These are phyloP conservation scores for Aspergillus ruber DNA, from an alignment of 2,329 filamentous ascomycete genomes.

Conservation along the genomic window DNA sequence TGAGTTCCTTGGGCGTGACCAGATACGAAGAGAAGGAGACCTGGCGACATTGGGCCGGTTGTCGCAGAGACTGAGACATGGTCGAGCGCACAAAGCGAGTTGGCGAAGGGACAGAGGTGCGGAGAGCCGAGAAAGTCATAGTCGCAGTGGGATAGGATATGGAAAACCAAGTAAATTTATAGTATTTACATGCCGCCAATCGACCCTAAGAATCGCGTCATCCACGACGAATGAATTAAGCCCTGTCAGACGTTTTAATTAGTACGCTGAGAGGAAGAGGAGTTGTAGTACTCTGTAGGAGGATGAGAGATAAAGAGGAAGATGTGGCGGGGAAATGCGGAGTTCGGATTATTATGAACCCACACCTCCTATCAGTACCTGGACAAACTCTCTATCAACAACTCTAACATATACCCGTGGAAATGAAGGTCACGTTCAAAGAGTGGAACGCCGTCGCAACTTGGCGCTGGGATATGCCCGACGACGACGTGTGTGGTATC, in stretches of 20 bases:
- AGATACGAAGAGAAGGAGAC: slow-evolving; percentile 70
- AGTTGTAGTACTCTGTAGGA: not conserved
- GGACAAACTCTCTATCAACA: no score
- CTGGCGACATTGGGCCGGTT: slow-evolving; percentile 39
- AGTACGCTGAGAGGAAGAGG: not conserved
- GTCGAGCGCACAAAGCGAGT: slow-evolving; percentile 19
- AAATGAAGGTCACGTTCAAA: slow-evolving; percentile 93
- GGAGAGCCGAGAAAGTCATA: slow-evolving; percentile 33
- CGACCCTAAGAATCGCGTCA: not conserved
- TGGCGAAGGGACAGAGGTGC: slow-evolving; percentile 20
- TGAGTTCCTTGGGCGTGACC: slow-evolving; percentile 75
- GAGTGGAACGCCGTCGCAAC: slow-evolving; percentile 91
- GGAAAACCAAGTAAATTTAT: not conserved
- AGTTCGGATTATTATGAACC: slow-evolving; percentile 4
- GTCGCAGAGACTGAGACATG: slow-evolving; percentile 19
- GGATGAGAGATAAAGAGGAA: slow-evolving; percentile 5
- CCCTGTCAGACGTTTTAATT: not conserved
- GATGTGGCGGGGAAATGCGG: slow-evolving; percentile 12
- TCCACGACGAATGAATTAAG: not conserved
- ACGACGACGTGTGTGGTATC: slow-evolving; percentile 97
- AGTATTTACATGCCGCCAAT: slow-evolving; percentile 2
- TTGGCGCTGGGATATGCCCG: slow-evolving; percentile 96
- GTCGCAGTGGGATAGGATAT: slow-evolving; percentile 4
- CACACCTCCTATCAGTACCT: not conserved
- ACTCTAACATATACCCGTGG: slow-evolving; percentile 1